Evolutionary conservation across 2,329 filamentous ascomycete species (phyloP), one percentile per base, ranked within the genome.

Genomic region (Graphiopsis chlorocephala): DNA sequence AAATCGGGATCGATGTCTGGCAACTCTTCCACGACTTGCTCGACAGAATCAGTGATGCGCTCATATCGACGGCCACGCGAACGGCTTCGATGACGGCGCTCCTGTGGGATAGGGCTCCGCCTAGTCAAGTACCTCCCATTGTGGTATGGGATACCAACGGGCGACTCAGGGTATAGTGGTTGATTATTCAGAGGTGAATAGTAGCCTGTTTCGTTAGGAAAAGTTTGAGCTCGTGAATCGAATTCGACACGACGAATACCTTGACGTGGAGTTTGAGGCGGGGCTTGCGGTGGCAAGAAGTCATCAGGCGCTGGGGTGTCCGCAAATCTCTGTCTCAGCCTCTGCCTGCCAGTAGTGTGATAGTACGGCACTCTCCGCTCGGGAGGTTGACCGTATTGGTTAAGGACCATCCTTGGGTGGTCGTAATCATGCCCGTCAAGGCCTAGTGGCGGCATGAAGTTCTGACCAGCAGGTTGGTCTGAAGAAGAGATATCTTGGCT

Each of bases 351-450:
- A 11, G 45, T 47, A 1, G 47, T 63, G 26, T 63, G 59, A 17
- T 62, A 31, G 42, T 62, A 55, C 11, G 60, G 33, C 15, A 26
- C 23, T n/a, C 48, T 52, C 23, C 25, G n/a, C 6, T 29, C 48
- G 20, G 29, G 29, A 17, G 33, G 33, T 12, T 53, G 60, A 5
- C 48, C 60, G 25, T 55, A 55, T 17, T 55, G 48, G 31, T 55
- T 29, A 10, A 31, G 14, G n/a, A 55, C 12, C 15, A 38, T 35
- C 11, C 48, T 25, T 26, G 33, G 33, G 17, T 55, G 47, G 10
- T 62, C 48, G 48, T 55, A 55, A 1, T 29, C 60, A 17, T 45
- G 25, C 3, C 60, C 60, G 25, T 62, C 60, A 3, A 62, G 29
- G 15, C 57, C 26, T 29, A 52, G 29, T 45, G 38, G 38, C 7